Conservation (phyloP, 805 yeast genomes). For the Suhomyces tanzawaensis region DNA sequence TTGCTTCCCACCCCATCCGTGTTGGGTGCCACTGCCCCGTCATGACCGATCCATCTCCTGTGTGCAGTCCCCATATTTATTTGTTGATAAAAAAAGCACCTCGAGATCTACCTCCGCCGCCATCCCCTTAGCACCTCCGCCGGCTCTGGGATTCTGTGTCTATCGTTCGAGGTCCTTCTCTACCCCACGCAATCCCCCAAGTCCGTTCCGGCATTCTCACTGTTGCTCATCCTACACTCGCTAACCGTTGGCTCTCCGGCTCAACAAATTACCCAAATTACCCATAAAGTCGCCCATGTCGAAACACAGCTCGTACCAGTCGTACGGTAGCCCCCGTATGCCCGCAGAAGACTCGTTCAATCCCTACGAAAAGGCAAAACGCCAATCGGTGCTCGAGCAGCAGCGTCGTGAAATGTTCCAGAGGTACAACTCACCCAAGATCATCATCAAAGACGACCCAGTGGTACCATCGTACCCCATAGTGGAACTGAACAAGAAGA, state of each 20-base stretch:
- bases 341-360: constrained; percentile 12
- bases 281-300: constrained; percentile 5
- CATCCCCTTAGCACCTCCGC: not conserved
- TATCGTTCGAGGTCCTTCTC: no score
- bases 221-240: no score
- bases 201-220: no score
- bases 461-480: constrained; percentile 33
- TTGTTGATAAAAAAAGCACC: constrained; percentile 5
- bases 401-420: constrained; percentile 24
- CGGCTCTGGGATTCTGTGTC: no score
- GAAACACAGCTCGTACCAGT: not conserved
- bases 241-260: no score
- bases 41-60: not conserved
- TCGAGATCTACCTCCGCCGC: not conserved
- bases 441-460: constrained; percentile 37
- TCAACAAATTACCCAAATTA: not conserved
- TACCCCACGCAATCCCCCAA: no score
- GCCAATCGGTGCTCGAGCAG: constrained; percentile 19
- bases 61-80: constrained; percentile 3
- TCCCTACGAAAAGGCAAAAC: constrained; percentile 27
- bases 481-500: constrained; percentile 19
- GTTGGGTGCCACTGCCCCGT: no score
- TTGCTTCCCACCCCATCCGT: no score
- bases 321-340: constrained; percentile 5
- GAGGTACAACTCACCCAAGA: constrained; percentile 21